A percentile compares a stretch with the other conserved stretches of the same genome.
Conservation (phyloP, 495 filamentous ascomycete species). For the Penicillium diatomitis region DNA sequence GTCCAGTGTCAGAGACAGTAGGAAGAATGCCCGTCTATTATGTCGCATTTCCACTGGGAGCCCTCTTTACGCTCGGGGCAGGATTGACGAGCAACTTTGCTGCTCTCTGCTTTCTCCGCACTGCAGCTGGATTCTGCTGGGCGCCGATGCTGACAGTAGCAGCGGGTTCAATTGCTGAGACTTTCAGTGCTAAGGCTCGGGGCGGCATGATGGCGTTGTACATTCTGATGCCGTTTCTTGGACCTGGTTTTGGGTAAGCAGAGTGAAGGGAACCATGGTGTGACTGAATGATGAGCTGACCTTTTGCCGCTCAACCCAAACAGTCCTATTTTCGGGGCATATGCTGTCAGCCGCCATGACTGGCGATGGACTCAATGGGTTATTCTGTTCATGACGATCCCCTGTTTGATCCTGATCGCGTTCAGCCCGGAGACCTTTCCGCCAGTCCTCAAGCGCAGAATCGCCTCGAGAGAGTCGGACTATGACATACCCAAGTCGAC, state of each 20-base stretch:
- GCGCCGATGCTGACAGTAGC: slow-evolving; percentile 32
- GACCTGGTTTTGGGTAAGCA: slow-evolving; percentile 26
- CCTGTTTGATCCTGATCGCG: slow-evolving; percentile 19
- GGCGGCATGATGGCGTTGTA: slow-evolving; percentile 25
- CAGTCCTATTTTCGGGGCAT: slow-evolving; percentile 54
- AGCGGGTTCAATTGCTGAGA: slow-evolving; percentile 37
- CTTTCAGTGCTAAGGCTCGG: slow-evolving; percentile 22
- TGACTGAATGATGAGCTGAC: background rate
- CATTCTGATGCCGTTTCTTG: slow-evolving; percentile 31
- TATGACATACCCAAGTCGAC: no score
- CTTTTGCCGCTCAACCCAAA: slow-evolving; percentile 24
- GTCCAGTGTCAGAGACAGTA: slow-evolving; percentile 50
- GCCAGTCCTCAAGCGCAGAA: no score
- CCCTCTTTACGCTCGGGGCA: slow-evolving; percentile 58
- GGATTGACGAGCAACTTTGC: slow-evolving; percentile 49
- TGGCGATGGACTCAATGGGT: slow-evolving; percentile 59
- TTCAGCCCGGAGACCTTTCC: slow-evolving; percentile 51
- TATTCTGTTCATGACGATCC: slow-evolving; percentile 37
- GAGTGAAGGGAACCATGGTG: slow-evolving; percentile 5
- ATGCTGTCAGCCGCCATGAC: slow-evolving; percentile 42
- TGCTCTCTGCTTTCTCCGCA: slow-evolving; percentile 45
- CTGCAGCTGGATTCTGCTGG: slow-evolving; percentile 49
- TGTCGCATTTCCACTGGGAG: slow-evolving; percentile 40
- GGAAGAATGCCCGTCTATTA: slow-evolving; percentile 51
- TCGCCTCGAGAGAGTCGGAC: no score